Base-by-base conservation (phyloP, 2,329 filamentous ascomycete species). In the Sphaerulina musiva region DNA sequence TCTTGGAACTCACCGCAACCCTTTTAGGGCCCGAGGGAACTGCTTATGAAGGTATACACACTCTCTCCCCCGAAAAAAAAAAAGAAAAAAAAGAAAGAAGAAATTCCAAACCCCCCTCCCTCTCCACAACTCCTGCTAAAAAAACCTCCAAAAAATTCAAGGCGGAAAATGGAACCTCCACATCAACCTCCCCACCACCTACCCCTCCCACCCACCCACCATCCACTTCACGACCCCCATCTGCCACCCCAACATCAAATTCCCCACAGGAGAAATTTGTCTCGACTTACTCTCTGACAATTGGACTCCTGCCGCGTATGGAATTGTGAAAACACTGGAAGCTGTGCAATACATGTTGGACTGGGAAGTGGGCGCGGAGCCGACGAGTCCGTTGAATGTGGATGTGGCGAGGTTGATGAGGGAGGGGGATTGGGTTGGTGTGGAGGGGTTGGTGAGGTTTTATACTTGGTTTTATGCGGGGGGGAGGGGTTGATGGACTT, bases 231-330 rank as follows among this genome's bases (percentile, higher is more conserved):
- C 14, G 14, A 98, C 90, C 36, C 82, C 83, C 58, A 83, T 95
- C 61, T 87, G 89, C 65, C 90, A 95, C 74, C 84, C 91, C 46
- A 96, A 96, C 72, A 83, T 86, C 44, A 75, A 80, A 58, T 83
- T 82, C 68, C 74, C 76, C 62, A 90, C 83, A 2, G 93, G 93
- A 63, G 91, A 96, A 73, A 93, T 98, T 68, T 98, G 93, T 71
- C 82, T 97, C 29, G 93, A 96, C 68, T 79, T 97, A 58, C 78
- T 98, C 5, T 1, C 6, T 4, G 3, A 29, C 0, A 80, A 80
- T 14, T 97, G 92, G 92, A 86, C 87, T 55, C 88, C 91, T 1
- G 84, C 89, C 14, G 14, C 14, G 14, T 93, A 95, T 71, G 91
- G 85, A 40, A 79, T 97, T 17, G 80, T 85, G 36, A 81, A 85